phyloP scores from a whole-genome alignment of 192 early-diverging fungal genomes.

The Piromyces sp. region DNA sequence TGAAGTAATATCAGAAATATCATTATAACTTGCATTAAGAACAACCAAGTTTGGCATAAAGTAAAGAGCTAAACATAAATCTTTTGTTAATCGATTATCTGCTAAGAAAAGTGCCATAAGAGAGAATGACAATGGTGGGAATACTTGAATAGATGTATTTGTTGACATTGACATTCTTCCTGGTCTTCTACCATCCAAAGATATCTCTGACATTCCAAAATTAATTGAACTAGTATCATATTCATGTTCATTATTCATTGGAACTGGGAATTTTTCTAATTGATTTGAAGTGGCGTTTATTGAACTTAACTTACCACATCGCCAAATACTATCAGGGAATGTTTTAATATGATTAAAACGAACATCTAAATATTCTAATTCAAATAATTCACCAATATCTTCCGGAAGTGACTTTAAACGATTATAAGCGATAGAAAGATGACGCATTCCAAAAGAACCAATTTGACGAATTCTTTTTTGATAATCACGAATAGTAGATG shows the following conservation, averaged over 20 bases:
- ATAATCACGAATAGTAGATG: not conserved
- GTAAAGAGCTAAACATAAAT: slow-evolving; percentile 54
- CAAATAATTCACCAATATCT: slow-evolving; percentile 43
- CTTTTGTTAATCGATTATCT: slow-evolving; percentile 68
- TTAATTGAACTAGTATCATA: slow-evolving; percentile 18
- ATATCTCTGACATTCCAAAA: slow-evolving; percentile 18
- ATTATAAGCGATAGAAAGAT: slow-evolving; percentile 25
- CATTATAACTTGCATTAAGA: slow-evolving; percentile 67
- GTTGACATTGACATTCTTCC: not conserved
- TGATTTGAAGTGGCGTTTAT: slow-evolving; percentile 69
- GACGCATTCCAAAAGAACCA: slow-evolving; percentile 1
- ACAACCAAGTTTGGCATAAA: slow-evolving; percentile 51
- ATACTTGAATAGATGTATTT: not conserved
- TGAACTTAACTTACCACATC: slow-evolving; percentile 38
- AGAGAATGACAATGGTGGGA: slow-evolving; percentile 32
- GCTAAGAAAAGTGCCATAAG: slow-evolving; percentile 50
- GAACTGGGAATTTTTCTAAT: slow-evolving; percentile 62
- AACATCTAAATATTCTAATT: slow-evolving; percentile 43
- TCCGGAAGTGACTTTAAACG: slow-evolving; percentile 42
- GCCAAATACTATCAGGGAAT: slow-evolving; percentile 60
- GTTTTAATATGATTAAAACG: slow-evolving; percentile 60
- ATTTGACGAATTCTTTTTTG: not conserved
- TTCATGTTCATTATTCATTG: slow-evolving; percentile 24
- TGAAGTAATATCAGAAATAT: slow-evolving; percentile 63
- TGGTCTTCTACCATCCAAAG: slow-evolving; percentile 17